These are phyloP conservation scores for Infundibulicybe gibba DNA, from an alignment of 768 basidiomycete genomes.

Conservation along the genomic window DNA sequence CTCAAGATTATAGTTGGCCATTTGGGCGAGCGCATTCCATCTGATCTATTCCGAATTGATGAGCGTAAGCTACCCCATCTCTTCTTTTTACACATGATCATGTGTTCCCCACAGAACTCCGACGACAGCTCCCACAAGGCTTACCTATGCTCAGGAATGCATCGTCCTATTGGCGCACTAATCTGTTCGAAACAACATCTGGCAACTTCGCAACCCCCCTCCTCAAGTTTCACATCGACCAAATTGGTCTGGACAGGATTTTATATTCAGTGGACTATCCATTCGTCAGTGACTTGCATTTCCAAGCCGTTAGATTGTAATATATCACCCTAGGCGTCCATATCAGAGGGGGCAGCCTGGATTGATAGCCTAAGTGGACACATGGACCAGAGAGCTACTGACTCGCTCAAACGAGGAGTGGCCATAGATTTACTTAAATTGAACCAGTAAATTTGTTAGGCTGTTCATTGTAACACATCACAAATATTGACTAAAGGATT, in stretches of 20 bases:
- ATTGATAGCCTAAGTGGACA: conserved; percentile 15
- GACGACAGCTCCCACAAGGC: conserved; percentile 19
- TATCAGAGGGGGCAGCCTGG: conserved; percentile 19
- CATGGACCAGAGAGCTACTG: conserved; percentile 15
- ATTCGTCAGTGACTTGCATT: conserved; percentile 17
- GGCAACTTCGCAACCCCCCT: conserved; percentile 37
- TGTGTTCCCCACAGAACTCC: conserved; percentile 21
- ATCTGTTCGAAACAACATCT: conserved; percentile 36
- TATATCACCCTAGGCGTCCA: conserved; percentile 9
- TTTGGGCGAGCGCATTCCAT: conserved; percentile 38
- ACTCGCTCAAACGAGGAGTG: conserved; percentile 20
- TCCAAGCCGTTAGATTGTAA: background rate
- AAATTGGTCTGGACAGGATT: conserved; percentile 36
- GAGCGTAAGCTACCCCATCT: conserved; percentile 21
- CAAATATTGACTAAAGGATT: no score
- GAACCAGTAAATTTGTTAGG: conserved; percentile 4
- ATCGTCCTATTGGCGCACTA: conserved; percentile 33
- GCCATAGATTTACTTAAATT: conserved; percentile 24
- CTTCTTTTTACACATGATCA: background rate
- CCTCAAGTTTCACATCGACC: conserved; percentile 32
- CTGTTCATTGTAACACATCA: no score
- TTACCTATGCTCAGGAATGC: conserved; percentile 34
- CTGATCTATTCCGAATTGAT: conserved; percentile 36
- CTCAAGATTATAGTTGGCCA: conserved; percentile 39
- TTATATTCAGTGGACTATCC: conserved; percentile 38